Base-by-base conservation (phyloP, 257 asterid species). In the Fraxinus anomala region DNA sequence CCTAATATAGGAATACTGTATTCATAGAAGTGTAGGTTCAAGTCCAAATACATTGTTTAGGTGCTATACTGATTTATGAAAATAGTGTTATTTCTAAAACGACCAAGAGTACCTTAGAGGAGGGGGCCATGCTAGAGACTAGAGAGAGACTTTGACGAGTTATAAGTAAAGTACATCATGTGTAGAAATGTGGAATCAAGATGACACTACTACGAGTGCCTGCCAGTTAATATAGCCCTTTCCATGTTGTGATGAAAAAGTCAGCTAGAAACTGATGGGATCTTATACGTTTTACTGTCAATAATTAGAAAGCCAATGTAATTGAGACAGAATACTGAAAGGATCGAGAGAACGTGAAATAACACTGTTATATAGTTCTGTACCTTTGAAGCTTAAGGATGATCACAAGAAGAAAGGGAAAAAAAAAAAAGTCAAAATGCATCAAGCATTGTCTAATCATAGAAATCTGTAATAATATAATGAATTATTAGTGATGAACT, bases 391-490 rank as follows among this genome's bases (percentile, higher is more conserved):
- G 61, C 87, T 75, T 81, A 65, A 68, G 83, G 78, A 83, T 24
- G 82, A 85, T 77, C 89, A 78, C 82, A 82, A 75, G 68, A 14
- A 81, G 82, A 76, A 67, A 79, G 79, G 77, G 73, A 36, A 37
- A 37, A 76, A 61, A 39, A 67, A 74, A 37, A 37, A 37, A 37
- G 42, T 37, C 3, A 40, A 80, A 71, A 44, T 73, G 80, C 30
- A 13, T 37, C n/a, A 21, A 68, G 56, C 40, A 65, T 26, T 28
- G 89, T 82, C 87, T 85, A 82, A 88, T 88, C 89, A 82, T 83
- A 83, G 85, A 83, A 83, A 82, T 85, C 87, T 24, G 81, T 73
- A 82, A 80, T 87, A 8, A 37, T 37, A 1, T 33, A 83, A 82
- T 76, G 12, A 6, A 56, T 44, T 39, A 82, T 80, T 76, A 23